Percentiles rank a stretch among this genome's conserved stretches.
These are phyloP conservation scores for Ustilago bromivora DNA, from an alignment of 1,284 basidiomycete genomes.

Conservation along the genomic window DNA sequence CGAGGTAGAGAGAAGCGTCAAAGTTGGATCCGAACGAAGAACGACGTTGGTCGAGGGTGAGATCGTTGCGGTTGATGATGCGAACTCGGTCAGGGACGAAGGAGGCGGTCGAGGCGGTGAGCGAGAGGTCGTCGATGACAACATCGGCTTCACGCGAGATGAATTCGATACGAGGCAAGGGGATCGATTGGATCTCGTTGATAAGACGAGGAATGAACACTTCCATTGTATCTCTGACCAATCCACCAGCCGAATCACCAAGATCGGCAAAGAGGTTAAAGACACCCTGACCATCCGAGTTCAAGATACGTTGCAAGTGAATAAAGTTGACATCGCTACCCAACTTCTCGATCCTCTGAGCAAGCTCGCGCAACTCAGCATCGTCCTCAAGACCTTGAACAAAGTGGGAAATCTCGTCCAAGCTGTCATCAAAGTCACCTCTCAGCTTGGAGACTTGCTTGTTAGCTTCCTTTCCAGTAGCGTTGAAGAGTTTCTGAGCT, in stretches of 20 bases:
- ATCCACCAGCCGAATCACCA: conserved; percentile 59
- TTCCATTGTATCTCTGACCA: conserved; percentile 71
- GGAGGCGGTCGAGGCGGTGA: conserved; percentile 69
- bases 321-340: conserved; percentile 66
- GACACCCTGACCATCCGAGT: conserved; percentile 23
- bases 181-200: conserved; percentile 71
- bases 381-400: conserved; percentile 53
- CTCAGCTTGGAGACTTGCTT: conserved; percentile 52
- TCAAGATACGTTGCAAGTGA: conserved; percentile 38
- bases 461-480: conserved; percentile 52
- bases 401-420: conserved; percentile 47
- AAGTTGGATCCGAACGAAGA: conserved; percentile 71
- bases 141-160: conserved; percentile 71
- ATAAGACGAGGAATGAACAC: conserved; percentile 71
- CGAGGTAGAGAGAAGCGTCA: conserved; percentile 70
- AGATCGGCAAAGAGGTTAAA: conserved; percentile 41
- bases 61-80: conserved; percentile 71
- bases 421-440: conserved; percentile 32
- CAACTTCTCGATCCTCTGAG: conserved; percentile 70
- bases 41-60: conserved; percentile 71
- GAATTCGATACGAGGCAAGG: conserved; percentile 72
- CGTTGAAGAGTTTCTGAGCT: conserved; percentile 47
- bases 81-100: conserved; percentile 72
- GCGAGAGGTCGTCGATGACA: conserved; percentile 71
- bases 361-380: conserved; percentile 63